These are phyloP conservation scores for Amanita exitialis DNA, from an alignment of 768 basidiomycete genomes.

Conservation along the genomic window DNA sequence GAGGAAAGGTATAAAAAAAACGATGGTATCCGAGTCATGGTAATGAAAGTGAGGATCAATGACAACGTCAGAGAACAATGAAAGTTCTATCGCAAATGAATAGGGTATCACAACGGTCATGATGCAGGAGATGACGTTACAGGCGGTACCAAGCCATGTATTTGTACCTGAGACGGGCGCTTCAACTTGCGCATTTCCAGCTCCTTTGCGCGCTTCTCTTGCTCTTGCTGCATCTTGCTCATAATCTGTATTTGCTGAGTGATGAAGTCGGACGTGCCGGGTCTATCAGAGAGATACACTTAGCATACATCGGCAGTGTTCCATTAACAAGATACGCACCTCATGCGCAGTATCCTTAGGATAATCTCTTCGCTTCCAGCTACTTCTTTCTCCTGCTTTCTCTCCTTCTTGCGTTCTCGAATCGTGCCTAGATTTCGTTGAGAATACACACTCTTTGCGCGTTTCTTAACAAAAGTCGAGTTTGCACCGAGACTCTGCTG, in stretches of 20 bases:
- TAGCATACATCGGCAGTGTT: neutral
- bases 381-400: conserved; percentile 72
- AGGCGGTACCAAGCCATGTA: conserved; percentile 22
- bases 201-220: conserved; percentile 61
- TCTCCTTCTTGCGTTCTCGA: conserved; percentile 87
- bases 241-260: conserved; percentile 79
- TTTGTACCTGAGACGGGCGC: conserved; percentile 24
- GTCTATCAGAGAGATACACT: conserved; percentile 27
- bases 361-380: conserved; percentile 78
- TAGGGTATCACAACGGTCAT: neutral
- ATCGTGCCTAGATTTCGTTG: conserved; percentile 97
- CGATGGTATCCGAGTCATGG: neutral
- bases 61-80: neutral
- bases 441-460: conserved; percentile 85
- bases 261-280: conserved; percentile 79
- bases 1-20: neutral
- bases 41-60: neutral
- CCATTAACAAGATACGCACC: conserved; percentile 36
- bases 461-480: conserved; percentile 71
- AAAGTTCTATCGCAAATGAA: neutral
- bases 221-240: conserved; percentile 74
- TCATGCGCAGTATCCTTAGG: conserved; percentile 90
- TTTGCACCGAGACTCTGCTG: conserved; percentile 67
- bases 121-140: conserved; percentile 26
- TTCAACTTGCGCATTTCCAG: conserved; percentile 44